Base-by-base conservation (phyloP, 1,139 yeast genomes). In the Suhomyces terraborum region DNA sequence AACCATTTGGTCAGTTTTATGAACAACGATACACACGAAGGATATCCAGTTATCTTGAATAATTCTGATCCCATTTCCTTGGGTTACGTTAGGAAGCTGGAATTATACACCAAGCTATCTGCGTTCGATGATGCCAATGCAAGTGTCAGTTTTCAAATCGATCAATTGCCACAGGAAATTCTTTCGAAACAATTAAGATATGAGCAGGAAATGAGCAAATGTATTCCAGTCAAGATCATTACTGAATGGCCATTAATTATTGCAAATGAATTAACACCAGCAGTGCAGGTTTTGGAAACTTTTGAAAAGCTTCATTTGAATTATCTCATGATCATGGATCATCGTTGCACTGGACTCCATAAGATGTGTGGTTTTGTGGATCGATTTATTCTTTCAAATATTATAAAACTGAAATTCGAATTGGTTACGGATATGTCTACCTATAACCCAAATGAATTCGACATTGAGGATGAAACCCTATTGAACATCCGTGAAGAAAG, bases 171-270 rank as follows among this genome's bases (percentile, higher is more conserved):
- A 1, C 36, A 42, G 5, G 45, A 47, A 3, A 51, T 59, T 1
- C 41, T 62, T 10, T 59, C 69, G 3, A 58, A 54, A 37, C 68
- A 62, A 45, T 37, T 58, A 20, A 57, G 57, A 22, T 55, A 55
- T 39, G 69, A 66, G 42, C 55, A 54, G 30, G 38, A 48, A 20
- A 39, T 53, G 2, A 20, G 40, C 4, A 31, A 41, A 4, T 21
- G 56, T 6, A 26, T 48, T 1, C 51, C 49, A 26, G 24, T 86
- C 49, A 91, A 85, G 54, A 79, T 93, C 46, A 95, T 88, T 58
- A 84, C 89, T 27, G 88, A 95, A 39, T 84, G 86, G 58, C 78
- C 80, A 46, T 76, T 89, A 32, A 77, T 86, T 61, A 97, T 62
- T 3, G 51, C 67, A 22, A 67, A 67, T 43, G 70, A 67, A 37